phyloP scores from a whole-genome alignment of 2,329 filamentous ascomycete species.

The Colletotrichum sp. region DNA sequence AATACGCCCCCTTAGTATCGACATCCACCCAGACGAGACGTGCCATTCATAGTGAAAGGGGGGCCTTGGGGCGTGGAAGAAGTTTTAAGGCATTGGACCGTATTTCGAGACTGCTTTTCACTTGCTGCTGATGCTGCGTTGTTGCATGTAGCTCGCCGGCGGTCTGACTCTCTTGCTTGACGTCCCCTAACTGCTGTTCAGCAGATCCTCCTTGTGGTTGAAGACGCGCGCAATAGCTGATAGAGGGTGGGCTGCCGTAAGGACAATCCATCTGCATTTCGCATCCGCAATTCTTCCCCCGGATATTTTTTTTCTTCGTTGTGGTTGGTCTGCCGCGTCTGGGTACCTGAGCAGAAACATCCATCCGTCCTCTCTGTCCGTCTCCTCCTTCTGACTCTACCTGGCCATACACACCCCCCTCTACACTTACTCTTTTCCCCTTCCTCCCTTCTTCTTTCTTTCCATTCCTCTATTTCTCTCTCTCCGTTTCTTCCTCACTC shows the following conservation, averaged over 20 bases:
- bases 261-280: not conserved
- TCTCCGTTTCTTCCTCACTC: not conserved
- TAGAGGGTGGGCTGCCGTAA: not conserved
- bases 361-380: not conserved
- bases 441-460: not conserved
- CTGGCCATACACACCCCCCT: not conserved
- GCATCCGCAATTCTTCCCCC: not conserved
- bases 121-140: not conserved
- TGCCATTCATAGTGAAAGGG: not conserved
- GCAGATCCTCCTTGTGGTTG: not conserved
- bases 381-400: not conserved
- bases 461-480: not conserved
- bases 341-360: not conserved
- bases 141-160: not conserved
- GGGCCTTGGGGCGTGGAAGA: not conserved
- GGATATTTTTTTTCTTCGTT: not conserved
- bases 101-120: not conserved
- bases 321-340: not conserved
- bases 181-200: not conserved
- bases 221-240: not conserved
- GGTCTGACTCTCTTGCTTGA: not conserved
- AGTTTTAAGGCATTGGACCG: not conserved
- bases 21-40: not conserved
- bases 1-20: not conserved
- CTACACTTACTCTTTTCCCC: not conserved